Evolutionary conservation across 805 yeast genomes (phyloP), one percentile per base, ranked within the genome.

Genomic region (Candida silvatica): DNA sequence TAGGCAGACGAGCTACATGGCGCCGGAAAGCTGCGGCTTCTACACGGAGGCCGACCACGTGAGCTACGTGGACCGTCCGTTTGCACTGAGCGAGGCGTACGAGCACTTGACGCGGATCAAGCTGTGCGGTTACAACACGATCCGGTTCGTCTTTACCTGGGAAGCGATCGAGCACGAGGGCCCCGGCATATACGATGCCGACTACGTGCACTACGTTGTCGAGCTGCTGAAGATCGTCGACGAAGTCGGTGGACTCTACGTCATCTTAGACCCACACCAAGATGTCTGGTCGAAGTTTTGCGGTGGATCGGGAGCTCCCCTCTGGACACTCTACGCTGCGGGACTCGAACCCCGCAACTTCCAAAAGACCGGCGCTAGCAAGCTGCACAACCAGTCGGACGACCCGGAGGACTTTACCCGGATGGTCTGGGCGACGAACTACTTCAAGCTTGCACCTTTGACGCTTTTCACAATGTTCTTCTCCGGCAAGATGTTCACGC

Each of bases 381-480:
- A 84, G 23, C 52, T 86, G 16, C 95, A 88, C 52, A 77, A 81
- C 46, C 52, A 60, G 14, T 66, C 64, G 51, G 57, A 63, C 1
- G 55, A 64, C 30, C 72, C 74, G 6, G 46, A 46, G 14, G 36
- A 54, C 8, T 82, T 71, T 52, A 86, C 87, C 5, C 81, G 83
- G 47, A 88, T 88, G 97, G 64, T 87, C 23, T 88, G 97, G 97
- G 77, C 95, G 0, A 77, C 96, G 1, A 88, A 88, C 56, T 86
- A 87, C 51, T 71, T 65, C 41, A 66, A 92, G 24, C 61, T 86
- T 39, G 95, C 86, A 2, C 66, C 81, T 24, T 71, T 74, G 41
- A 77, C 82, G 6, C 84, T 88, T 92, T 86, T 86, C 55, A 82
- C 94, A 0, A 53, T 85, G 46, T 88, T 88, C 50, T 87, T 82